Evolutionary conservation across 495 filamentous ascomycete species (phyloP).

Genomic region (Neurospora tetraspora): DNA sequence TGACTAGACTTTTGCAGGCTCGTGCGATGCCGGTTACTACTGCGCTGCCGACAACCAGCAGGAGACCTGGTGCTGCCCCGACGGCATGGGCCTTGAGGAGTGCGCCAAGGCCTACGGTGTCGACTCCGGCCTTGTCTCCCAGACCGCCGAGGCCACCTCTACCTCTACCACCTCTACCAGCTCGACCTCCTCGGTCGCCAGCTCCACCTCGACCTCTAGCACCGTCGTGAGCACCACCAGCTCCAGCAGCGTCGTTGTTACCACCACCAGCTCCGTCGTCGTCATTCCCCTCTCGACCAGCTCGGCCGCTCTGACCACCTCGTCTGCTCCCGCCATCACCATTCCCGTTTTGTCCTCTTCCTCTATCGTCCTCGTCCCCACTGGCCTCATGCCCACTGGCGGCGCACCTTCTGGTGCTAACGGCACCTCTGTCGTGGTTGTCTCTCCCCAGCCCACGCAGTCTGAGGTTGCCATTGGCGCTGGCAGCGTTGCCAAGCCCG

Average conservation of each 20-base stretch:
- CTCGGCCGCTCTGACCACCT: conserved; percentile 8
- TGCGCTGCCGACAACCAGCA: conserved; percentile 29
- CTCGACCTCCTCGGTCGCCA: conserved; percentile 9
- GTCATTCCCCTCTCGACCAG: conserved; percentile 1
- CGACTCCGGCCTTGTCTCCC: conserved; percentile 27
- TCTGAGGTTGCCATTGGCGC: conserved; percentile 9
- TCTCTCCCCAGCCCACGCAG: conserved; percentile 4
- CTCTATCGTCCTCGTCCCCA: conserved; percentile 1
- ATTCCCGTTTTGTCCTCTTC: neutral
- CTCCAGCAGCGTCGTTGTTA: conserved; percentile 1
- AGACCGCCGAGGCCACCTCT: conserved; percentile 18
- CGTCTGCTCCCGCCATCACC: neutral
- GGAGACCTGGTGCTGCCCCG: conserved; percentile 39
- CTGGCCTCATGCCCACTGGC: neutral
- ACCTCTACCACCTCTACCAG: conserved; percentile 6
- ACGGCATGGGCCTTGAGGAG: conserved; percentile 28
- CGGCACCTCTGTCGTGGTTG: neutral
- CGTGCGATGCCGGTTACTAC: conserved; percentile 39
- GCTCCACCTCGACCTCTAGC: conserved; percentile 8
- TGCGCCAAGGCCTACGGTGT: conserved; percentile 33
- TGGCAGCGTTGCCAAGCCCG: conserved; percentile 14
- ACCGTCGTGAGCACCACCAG: neutral
- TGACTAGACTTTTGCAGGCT: conserved; percentile 22
- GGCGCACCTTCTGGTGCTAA: neutral
- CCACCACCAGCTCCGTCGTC: neutral